Conservation (phyloP, 2,329 filamentous ascomycete genomes). For the Cercospora sojina region DNA sequence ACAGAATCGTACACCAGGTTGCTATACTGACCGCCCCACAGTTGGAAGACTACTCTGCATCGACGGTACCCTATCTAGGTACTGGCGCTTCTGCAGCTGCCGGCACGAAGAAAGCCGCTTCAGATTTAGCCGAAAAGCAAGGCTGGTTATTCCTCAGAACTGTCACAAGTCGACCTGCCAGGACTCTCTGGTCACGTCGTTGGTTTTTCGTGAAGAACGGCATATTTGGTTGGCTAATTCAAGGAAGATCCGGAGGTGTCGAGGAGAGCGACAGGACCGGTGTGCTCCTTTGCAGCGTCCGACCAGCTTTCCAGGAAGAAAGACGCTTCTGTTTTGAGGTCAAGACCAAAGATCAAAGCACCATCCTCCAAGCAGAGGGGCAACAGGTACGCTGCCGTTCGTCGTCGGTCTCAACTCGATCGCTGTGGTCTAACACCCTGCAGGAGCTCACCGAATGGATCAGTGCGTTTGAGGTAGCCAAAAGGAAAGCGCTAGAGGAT, state of each 20-base stretch:
- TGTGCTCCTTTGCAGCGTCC: slow-evolving; percentile 87
- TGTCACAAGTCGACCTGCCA: slow-evolving; percentile 80
- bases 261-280: slow-evolving; percentile 96
- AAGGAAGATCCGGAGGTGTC: slow-evolving; percentile 79
- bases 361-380: slow-evolving; percentile 88
- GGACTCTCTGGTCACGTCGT: slow-evolving; percentile 83
- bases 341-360: slow-evolving; percentile 91
- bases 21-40: not conserved
- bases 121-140: slow-evolving; percentile 71
- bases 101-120: slow-evolving; percentile 53
- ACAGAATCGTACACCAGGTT: not conserved
- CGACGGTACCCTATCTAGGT: slow-evolving; percentile 83
- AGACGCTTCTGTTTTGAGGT: slow-evolving; percentile 96
- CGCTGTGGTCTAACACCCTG: not conserved
- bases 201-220: slow-evolving; percentile 97
- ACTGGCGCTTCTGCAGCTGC: slow-evolving; percentile 60
- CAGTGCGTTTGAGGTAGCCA: slow-evolving; percentile 86
- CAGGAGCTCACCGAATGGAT: slow-evolving; percentile 92
- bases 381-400: slow-evolving; percentile 60
- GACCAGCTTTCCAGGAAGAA: slow-evolving; percentile 88
- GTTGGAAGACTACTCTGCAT: slow-evolving; percentile 86
- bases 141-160: slow-evolving; percentile 88
- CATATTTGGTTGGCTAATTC: slow-evolving; percentile 91
- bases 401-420: not conserved
- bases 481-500: slow-evolving; percentile 84